phyloP scores from a whole-genome alignment of 192 early-diverging fungal genomes.

The Umbelopsis vinacea region DNA sequence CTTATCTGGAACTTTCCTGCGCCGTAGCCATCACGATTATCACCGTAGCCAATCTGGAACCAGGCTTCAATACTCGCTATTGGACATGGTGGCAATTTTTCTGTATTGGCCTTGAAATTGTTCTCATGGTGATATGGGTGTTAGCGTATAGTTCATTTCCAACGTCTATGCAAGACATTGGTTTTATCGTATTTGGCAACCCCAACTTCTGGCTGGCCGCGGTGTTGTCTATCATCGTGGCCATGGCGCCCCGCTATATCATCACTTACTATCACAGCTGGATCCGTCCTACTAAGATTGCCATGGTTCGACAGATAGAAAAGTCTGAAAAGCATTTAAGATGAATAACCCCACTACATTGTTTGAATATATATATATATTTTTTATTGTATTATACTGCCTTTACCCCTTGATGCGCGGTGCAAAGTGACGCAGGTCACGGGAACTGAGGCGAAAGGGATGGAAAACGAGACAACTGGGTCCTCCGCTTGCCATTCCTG shows the following conservation, averaged over 20 bases:
- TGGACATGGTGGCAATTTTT: slow-evolving; percentile 84
- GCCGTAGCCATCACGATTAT: slow-evolving; percentile 80
- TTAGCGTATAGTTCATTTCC: slow-evolving; percentile 63
- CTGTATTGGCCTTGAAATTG: slow-evolving; percentile 67
- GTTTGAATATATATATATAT: no score
- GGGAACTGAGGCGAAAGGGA: not conserved
- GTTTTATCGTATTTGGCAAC: slow-evolving; percentile 62
- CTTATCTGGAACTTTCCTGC: slow-evolving; percentile 75
- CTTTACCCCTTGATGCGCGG: no score
- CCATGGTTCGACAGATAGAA: slow-evolving; percentile 64
- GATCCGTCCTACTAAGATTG: slow-evolving; percentile 67
- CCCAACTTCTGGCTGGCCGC: slow-evolving; percentile 79
- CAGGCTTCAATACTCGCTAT: slow-evolving; percentile 77
- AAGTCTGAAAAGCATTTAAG: slow-evolving; percentile 27
- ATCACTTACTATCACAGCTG: slow-evolving; percentile 69
- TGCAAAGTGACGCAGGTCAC: slow-evolving; percentile 16
- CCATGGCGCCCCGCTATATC: slow-evolving; percentile 72
- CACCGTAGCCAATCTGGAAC: slow-evolving; percentile 79
- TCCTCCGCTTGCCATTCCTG: not conserved
- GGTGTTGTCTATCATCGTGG: slow-evolving; percentile 67
- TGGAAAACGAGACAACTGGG: not conserved
- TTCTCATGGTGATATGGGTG: slow-evolving; percentile 71
- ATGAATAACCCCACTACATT: not conserved
- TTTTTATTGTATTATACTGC: no score
- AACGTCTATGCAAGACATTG: slow-evolving; percentile 73